These are phyloP conservation scores for Phytopythium chamaehyphon DNA, from an alignment of 352 stramenopile genomes.

Conservation along the genomic window DNA sequence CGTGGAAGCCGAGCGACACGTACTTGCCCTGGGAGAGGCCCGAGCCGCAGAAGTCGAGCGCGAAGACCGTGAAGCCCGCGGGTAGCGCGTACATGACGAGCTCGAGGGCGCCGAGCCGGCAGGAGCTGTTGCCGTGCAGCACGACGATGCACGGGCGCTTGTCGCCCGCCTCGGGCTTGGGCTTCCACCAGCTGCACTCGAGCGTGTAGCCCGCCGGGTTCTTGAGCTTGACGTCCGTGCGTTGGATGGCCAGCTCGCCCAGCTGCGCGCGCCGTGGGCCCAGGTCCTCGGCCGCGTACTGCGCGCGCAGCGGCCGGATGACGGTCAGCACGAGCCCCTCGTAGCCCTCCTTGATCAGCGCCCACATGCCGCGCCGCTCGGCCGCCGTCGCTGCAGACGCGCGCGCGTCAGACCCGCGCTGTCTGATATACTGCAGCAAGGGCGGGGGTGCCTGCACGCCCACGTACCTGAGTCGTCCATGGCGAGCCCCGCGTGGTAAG, in stretches of 20 bases:
- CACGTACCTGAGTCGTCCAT: conserved; percentile 50
- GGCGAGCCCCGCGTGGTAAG: background rate
- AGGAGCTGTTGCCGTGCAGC: conserved; percentile 83
- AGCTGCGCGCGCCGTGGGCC: conserved; percentile 56
- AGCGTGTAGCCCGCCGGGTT: conserved; percentile 68
- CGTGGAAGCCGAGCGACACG: conserved; percentile 78
- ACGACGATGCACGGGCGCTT: conserved; percentile 77
- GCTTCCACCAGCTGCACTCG: conserved; percentile 88
- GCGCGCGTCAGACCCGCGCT: background rate
- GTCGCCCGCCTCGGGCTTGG: conserved; percentile 15
- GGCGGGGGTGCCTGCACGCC: too few relatives aligned
- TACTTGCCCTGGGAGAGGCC: conserved; percentile 80
- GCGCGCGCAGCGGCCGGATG: conserved; percentile 63
- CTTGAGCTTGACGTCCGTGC: conserved; percentile 70
- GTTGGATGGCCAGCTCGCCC: conserved; percentile 51
- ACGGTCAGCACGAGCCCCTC: conserved; percentile 79
- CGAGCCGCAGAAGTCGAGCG: conserved; percentile 74
- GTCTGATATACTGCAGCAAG: too few relatives aligned
- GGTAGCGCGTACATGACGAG: conserved; percentile 75
- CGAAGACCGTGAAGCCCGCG: conserved; percentile 79
- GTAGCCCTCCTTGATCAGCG: conserved; percentile 81
- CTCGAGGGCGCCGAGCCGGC: conserved; percentile 61
- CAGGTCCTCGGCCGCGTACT: conserved; percentile 61
- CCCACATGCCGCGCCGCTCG: conserved; percentile 73
- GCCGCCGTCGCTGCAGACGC: conserved; percentile 23